Base-by-base conservation (phyloP, 345 rosid genomes). In the Balakata baccata region DNA sequence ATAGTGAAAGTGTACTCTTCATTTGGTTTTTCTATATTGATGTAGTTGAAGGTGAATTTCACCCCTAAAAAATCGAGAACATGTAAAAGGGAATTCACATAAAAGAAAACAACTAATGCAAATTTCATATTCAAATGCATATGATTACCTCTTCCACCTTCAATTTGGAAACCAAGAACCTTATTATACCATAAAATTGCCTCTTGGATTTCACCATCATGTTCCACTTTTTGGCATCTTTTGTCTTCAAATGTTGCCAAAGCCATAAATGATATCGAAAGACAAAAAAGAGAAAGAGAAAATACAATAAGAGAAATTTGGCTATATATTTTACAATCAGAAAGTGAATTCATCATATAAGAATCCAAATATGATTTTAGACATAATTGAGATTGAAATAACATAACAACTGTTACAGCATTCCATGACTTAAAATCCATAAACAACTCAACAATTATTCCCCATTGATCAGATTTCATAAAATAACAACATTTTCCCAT, bases 141-240 rank as follows among this genome's bases (percentile, higher is more conserved):
- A 62, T 57, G 13, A 66, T 81, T 90, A 92, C 99, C 99, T 79
- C 74, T 85, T 68, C 99, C 96, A 13, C 92, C 96, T 82, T 92
- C 94, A 76, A 92, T 80, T 43, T 79, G 86, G 74, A 95, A 84
- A 78, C 99, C 92, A 14, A 95, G 92, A 84, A 84, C 83, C 75
- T 75, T 77, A 76, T 89, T 89, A 81, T 92, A 95, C 98, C 98
- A 95, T 62, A 83, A 79, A 46, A 92, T 78, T 62, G 93, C 97
- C 81, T 84, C 89, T 52, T 86, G 75, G 66, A 87, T 85, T 65
- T 87, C 89, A 76, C 74, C 84, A 72, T 81, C 81, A 20, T 64
- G 65, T 79, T 84, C 85, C 25, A 74, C 74, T 71, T 74, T 83
- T 77, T 83, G 80, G 59, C 78, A 80, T 69, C 41, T 83, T 74